Conservation (phyloP, 345 rosid species). For the Linum lewisii region DNA sequence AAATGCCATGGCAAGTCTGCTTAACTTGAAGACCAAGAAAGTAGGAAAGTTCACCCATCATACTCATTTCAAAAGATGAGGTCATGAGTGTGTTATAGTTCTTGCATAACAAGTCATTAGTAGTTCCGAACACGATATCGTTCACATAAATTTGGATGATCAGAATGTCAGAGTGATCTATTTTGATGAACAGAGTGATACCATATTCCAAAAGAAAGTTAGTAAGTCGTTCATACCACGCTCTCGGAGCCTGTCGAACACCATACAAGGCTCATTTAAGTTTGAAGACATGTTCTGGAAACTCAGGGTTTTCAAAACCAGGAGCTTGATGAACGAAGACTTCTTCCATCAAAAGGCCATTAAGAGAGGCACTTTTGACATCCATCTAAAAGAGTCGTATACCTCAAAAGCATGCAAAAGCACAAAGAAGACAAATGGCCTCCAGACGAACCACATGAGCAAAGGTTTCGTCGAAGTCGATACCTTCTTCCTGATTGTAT, state of each 20-base stretch:
- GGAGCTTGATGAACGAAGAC: not conserved
- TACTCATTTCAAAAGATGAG: not conserved
- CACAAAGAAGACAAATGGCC: too few species aligned
- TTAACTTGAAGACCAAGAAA: too few species aligned
- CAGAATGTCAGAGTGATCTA: not conserved
- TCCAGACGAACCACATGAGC: too few species aligned
- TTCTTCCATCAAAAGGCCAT: too few species aligned
- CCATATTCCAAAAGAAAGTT: not conserved
- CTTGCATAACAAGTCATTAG: not conserved
- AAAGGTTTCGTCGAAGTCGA: too few species aligned
- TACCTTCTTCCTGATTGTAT: too few species aligned
- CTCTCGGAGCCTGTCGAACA: not conserved
- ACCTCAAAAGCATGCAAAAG: too few species aligned
- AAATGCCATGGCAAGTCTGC: too few species aligned
- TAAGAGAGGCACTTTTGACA: too few species aligned
- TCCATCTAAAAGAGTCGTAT: too few species aligned
- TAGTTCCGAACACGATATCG: not conserved
- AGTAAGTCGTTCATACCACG: not conserved
- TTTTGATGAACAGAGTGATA: not conserved
- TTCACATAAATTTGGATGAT: not conserved
- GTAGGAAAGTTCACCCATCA: too few species aligned
- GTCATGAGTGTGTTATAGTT: not conserved
- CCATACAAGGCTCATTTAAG: not conserved
- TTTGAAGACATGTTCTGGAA: not conserved
- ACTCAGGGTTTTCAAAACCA: not conserved